Evolutionary conservation across 208 protist genomes (phyloP), one percentile per base, ranked within the genome.

Genomic region (Herpetomonas samuelpessoai): DNA sequence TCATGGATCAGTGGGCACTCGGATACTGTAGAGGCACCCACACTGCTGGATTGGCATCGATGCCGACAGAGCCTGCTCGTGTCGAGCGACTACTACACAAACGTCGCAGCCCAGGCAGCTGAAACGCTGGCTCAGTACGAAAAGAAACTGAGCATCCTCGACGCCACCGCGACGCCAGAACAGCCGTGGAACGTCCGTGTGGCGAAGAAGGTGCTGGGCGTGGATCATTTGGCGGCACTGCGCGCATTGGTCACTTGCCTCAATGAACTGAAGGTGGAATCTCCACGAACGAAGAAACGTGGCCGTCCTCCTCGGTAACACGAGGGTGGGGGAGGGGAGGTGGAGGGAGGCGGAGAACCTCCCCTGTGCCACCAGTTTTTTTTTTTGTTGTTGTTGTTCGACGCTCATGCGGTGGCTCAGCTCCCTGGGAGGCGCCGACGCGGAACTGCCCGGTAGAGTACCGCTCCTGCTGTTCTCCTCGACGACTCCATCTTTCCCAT

Each of bases 161-260:
- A 68, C 35, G 35, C 6, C 35, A 41, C 6, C 35, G 35, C 35
- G 9, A 41, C 6, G 16, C n/a, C n/a, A n/a, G 53, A 48, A 3
- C 50, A 61, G 25, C 35, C 54, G 16, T 68, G 62, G 62, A 68
- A 68, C 35, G 58, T 46, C 31, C 57, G 41, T 24, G 58, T 68
- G 52, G 62, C 47, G 38, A 50, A 31, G 31, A 53, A 46, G 41
- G 57, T 68, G 26, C 28, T 68, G 2, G 62, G 52, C 3, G 54
- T 46, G 1, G 62, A 68, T 2, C 54, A 61, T 47, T 10, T 21
- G 0, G 45, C 45, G 0, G 41, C 54, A 24, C 46, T 68, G 31
- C 29, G 51, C n/a, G 25, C 50, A 0, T 54, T 68, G 26, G 44
- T 44, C 9, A 45, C 51, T 1, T 38, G 44, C n/a, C 29, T 68